These are phyloP conservation scores for Cucurbita moschata DNA, from an alignment of 306 rosid genomes.

Conservation along the genomic window DNA sequence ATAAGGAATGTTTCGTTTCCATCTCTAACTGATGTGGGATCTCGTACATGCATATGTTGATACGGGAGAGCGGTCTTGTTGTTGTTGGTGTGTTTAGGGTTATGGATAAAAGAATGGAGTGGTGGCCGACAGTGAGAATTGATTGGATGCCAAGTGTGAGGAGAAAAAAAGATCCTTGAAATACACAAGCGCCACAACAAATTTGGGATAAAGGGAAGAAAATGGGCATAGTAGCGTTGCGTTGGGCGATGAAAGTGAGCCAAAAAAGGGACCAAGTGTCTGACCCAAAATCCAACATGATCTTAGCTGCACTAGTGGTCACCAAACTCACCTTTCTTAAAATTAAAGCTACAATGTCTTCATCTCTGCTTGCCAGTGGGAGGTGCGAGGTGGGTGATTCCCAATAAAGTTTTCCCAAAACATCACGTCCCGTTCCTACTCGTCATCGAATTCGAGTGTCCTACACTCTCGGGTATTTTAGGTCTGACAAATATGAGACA, in stretches of 20 bases:
- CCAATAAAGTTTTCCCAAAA: not conserved
- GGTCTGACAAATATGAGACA: too few relatives aligned
- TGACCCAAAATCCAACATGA: constrained; percentile 6
- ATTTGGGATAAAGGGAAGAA: not conserved
- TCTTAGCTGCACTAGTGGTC: not conserved
- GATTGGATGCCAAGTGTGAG: constrained; percentile 5
- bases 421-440: too few relatives aligned
- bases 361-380: not conserved
- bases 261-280: not conserved
- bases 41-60: too few relatives aligned
- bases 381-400: not conserved
- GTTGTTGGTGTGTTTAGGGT: not conserved
- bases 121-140: not conserved
- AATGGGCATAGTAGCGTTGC: not conserved
- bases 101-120: not conserved
- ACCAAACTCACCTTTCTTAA: not conserved
- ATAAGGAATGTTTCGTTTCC: too few relatives aligned
- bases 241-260: not conserved
- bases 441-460: too few relatives aligned
- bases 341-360: not conserved
- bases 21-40: too few relatives aligned
- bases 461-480: too few relatives aligned
- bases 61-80: too few relatives aligned
- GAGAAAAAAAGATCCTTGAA: not conserved
- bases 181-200: not conserved